Base-by-base conservation (phyloP, 2,329 filamentous ascomycete species). In the Paraphoma chrysanthemicola region DNA sequence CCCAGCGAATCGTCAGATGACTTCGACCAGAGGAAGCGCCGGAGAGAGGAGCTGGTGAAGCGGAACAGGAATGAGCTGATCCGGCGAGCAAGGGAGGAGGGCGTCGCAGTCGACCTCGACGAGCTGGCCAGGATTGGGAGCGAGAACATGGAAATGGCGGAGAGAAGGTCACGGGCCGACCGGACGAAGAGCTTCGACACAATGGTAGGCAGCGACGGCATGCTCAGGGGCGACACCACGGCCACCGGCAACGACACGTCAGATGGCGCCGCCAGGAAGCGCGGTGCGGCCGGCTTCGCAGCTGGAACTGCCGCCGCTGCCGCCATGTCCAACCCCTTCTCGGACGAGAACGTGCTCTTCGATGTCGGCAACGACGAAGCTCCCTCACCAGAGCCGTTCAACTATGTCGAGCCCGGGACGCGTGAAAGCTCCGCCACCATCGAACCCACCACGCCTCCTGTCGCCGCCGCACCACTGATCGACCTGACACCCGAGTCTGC, bases 301-400 rank as follows among this genome's bases (percentile, higher is more conserved):
- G 64, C 72, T 46, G 81, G 80, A 14, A 70, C 79, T 28, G 62
- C 62, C 41, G 67, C 68, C 4, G 75, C 76, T 28, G 64, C 60
- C 23, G 60, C 66, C 18, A 56, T 67, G 48, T 74, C 76, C 1
- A 79, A 82, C 49, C 80, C 81, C 4, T 83, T 83, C 60, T 70
- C 74, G 12, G 80, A 83, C 55, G 71, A 74, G 41, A 56, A 71
- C 28, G 70, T 81, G 1, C 75, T 81, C 10, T 78, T 82, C 33
- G 80, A 81, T 63, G 72, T 77, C 38, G 69, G 75, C 48, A 62
- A 67, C 50, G 63, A 70, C 51, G 60, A 72, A 48, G 65, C 70
- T 2, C 68, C 68, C 3, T 66, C 70, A 10, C 68, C 71, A 0
- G 63, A 70, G n/a, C 59, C 68, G 0, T 71, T 72, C 38, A 59